These are phyloP conservation scores for Aspergillus carbonarius DNA, from an alignment of 2,329 filamentous ascomycete genomes.

Conservation along the genomic window DNA sequence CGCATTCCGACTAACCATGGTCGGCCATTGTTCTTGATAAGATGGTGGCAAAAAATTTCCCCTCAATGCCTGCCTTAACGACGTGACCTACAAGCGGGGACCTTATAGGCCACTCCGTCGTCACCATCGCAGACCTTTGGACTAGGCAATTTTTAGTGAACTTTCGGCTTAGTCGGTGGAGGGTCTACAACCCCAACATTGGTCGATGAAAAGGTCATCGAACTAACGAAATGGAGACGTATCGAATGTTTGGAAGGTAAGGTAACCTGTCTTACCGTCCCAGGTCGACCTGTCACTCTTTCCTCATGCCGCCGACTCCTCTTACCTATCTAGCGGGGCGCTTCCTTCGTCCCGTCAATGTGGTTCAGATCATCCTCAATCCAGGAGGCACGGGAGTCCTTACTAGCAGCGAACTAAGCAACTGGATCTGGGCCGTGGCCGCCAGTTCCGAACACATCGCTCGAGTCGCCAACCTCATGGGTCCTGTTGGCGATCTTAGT, in stretches of 20 bases:
- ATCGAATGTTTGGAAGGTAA: not conserved
- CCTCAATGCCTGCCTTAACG: not conserved
- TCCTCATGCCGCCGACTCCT: not conserved
- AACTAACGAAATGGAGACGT: not conserved
- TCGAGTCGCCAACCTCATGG: conserved; percentile 13
- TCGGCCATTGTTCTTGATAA: conserved; percentile 17
- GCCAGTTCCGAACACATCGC: conserved; percentile 14
- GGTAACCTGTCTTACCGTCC: not conserved
- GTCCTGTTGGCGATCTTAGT: conserved; percentile 21
- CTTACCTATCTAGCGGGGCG: not conserved
- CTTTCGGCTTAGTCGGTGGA: not conserved
- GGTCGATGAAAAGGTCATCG: not conserved
- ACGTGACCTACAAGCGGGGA: not conserved
- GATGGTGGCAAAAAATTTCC: conserved; percentile 20
- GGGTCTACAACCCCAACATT: not conserved
- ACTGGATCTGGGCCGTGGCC: conserved; percentile 16
- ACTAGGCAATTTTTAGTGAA: not conserved
- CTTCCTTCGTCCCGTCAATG: conserved; percentile 21
- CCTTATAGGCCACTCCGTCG: not conserved
- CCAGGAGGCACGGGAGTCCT: not conserved
- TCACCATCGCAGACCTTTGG: not conserved
- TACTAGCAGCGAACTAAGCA: conserved; percentile 6
- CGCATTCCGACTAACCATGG: conserved; percentile 10
- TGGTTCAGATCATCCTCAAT: conserved; percentile 20
- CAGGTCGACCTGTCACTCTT: conserved; percentile 1